A percentile compares a stretch with the other conserved stretches of the same genome.
phyloP scores from a whole-genome alignment of 768 basidiomycete species.

The Hortiboletus campestris region DNA sequence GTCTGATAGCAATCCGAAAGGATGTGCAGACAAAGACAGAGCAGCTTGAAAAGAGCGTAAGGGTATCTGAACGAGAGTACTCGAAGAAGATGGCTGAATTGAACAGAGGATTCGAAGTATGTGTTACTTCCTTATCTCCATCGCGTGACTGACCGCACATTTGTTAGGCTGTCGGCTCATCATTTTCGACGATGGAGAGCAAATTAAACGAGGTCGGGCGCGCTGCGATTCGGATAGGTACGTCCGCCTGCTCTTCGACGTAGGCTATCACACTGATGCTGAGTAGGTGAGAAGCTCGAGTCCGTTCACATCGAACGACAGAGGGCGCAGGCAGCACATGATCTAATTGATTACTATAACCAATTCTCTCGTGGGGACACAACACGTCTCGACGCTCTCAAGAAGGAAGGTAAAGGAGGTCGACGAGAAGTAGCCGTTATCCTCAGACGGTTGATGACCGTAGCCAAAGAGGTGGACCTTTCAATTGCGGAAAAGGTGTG shows the following conservation, averaged over 20 bases:
- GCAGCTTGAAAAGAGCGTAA: conserved; percentile 89
- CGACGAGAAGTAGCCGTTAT: conserved; percentile 86
- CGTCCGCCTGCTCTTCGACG: not conserved
- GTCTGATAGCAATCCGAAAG: conserved; percentile 79
- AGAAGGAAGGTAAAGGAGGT: conserved; percentile 87
- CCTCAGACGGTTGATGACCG: conserved; percentile 76
- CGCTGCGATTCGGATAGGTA: conserved; percentile 92
- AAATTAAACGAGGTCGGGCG: conserved; percentile 92
- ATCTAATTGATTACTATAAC: conserved; percentile 91
- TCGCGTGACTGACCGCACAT: not conserved
- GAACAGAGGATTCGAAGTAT: conserved; percentile 90
- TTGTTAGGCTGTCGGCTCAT: conserved; percentile 76
- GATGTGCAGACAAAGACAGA: conserved; percentile 90
- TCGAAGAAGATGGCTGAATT: conserved; percentile 92
- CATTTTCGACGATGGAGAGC: conserved; percentile 86
- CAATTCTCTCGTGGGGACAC: conserved; percentile 86
- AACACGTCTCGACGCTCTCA: conserved; percentile 65
- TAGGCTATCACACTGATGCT: conserved; percentile 5
- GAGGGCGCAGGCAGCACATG: conserved; percentile 90
- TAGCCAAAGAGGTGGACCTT: conserved; percentile 92
- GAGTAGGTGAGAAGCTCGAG: conserved; percentile 89
- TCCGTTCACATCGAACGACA: conserved; percentile 89
- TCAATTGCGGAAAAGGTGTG: conserved; percentile 76
- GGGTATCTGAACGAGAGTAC: conserved; percentile 88
- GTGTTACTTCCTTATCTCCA: conserved; percentile 20